Evolutionary conservation across 2,329 filamentous ascomycete genomes (phyloP).

Genomic region (Emergomyces orientalis): DNA sequence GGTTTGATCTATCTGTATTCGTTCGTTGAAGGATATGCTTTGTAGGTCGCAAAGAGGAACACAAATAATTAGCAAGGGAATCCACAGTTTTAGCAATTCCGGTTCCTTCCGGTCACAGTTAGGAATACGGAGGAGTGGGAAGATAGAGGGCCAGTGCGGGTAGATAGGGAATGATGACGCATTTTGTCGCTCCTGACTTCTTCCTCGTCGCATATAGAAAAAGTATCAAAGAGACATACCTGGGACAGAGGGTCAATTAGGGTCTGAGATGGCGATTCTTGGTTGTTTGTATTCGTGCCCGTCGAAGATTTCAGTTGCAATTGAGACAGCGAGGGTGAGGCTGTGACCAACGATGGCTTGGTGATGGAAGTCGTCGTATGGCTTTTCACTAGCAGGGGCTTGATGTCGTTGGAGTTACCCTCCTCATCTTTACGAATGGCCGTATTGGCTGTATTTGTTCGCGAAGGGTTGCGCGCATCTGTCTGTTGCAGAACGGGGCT

Average conservation of each 20-base stretch:
- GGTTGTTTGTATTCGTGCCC: not conserved
- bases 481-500: not conserved
- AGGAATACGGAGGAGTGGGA: conserved; percentile 4
- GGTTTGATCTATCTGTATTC: conserved; percentile 52
- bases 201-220: not conserved
- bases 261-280: not conserved
- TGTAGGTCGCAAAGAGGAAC: conserved; percentile 9
- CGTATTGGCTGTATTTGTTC: not conserved
- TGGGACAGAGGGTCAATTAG: conserved; percentile 58
- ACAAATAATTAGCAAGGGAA: not conserved
- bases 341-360: not conserved
- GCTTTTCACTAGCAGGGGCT: not conserved
- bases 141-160: conserved; percentile 6
- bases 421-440: not conserved
- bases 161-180: not conserved
- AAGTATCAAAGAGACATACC: conserved; percentile 36
- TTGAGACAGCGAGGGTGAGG: not conserved
- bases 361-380: not conserved
- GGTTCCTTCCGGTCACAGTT: conserved; percentile 1
- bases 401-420: conserved; percentile 3
- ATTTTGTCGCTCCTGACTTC: not conserved
- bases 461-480: not conserved
- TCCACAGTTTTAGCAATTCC: not conserved
- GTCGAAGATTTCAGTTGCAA: not conserved
- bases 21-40: conserved; percentile 59